Percentiles rank a stretch among this genome's conserved stretches.
Conservation (phyloP, 2,329 filamentous ascomycete species). For the Talaromyces pinophilus region DNA sequence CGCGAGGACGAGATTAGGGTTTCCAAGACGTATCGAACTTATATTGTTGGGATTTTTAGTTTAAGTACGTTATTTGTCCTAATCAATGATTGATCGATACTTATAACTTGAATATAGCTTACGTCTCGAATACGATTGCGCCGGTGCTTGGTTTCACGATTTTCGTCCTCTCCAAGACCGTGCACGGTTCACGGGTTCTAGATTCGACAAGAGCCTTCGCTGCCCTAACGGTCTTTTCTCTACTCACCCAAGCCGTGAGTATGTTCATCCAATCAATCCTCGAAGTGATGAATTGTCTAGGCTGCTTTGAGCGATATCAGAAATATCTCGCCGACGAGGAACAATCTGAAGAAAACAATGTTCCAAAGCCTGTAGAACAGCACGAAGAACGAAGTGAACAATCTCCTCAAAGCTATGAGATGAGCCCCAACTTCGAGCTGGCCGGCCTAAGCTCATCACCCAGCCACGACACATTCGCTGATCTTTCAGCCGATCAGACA, state of each 20-base stretch:
- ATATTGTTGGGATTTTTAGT: neutral
- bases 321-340: neutral
- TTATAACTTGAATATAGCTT: neutral
- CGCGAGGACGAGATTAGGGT: neutral
- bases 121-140: neutral
- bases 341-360: neutral
- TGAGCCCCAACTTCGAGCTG: neutral
- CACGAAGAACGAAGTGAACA: neutral
- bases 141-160: slow-evolving; percentile 1
- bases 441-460: neutral
- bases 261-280: neutral
- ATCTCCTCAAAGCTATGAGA: neutral
- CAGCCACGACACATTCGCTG: neutral
- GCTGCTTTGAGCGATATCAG: slow-evolving; percentile 3
- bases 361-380: neutral
- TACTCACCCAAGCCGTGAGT: neutral
- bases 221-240: neutral
- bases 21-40: neutral
- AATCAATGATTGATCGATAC: too few relatives aligned
- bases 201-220: neutral
- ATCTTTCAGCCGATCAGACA: neutral
- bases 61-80: neutral
- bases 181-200: neutral
- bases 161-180: neutral
- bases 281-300: neutral